Base-by-base conservation (phyloP, 169 alveolate genomes). In the Plasmodium ovale region DNA sequence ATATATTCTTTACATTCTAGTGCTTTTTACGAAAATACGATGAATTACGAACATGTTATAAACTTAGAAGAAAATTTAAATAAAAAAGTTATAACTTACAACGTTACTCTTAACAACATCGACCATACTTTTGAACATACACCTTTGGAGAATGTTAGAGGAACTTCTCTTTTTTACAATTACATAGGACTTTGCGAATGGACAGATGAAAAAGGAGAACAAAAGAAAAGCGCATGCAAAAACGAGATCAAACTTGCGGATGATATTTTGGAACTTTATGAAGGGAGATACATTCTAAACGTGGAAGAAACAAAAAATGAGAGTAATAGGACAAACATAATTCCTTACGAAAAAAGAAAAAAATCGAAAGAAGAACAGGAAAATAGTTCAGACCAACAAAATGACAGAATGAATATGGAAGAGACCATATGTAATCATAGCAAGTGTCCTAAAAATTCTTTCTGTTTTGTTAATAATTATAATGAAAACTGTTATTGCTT, bases 101-200 rank as follows among this genome's bases (percentile, higher is more conserved):
- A 39, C 23, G 23, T 47, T 44, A 56, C 25, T 9, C 2, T 69
- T 35, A 69, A 47, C 7, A 23, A 47, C n/a, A 69, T 69, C 7
- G 25, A 44, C 31, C 23, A 69, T 27, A 47, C 82, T 56, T 69
- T 69, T 69, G 67, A 47, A 29, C 7, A 69, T 19, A 21, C 42
- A 44, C 62, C 58, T 19, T 25, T 51, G 25, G 14, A 39, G 9
- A 27, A n/a, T 47, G 14, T 47, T 47, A 2, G 3, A 9, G 6
- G n/a, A n/a, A n/a, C 54, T 35, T 53, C 82, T 12, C 47, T 69
- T 29, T 69, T 69, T 47, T 69, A 69, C 35, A 69, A 69, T 37
- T 69, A n/a, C n/a, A n/a, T n/a, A n/a, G n/a, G n/a, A n/a, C n/a
- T n/a, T n/a, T n/a, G n/a, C n/a, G n/a, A n/a, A n/a, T n/a, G n/a